These are phyloP conservation scores for Penicillium roqueforti DNA, from an alignment of 495 filamentous ascomycete species.

Conservation along the genomic window DNA sequence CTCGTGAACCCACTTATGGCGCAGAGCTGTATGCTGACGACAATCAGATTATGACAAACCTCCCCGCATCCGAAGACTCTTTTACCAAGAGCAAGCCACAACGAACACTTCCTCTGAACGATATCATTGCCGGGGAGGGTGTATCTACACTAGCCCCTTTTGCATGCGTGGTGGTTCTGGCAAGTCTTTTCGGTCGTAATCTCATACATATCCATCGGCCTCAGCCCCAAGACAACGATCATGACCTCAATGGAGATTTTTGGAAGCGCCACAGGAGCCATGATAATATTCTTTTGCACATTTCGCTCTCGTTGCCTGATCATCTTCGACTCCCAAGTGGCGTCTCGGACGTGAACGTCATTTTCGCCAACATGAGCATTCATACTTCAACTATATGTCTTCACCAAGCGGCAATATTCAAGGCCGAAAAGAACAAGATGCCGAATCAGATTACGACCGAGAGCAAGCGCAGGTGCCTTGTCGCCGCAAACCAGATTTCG, in stretches of 20 bases:
- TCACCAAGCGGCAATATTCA: constrained; percentile 97
- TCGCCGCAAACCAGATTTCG: constrained; percentile 91
- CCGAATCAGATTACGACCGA: constrained; percentile 73
- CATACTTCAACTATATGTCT: constrained; percentile 96
- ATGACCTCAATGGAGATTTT: constrained; percentile 89
- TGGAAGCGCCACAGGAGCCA: constrained; percentile 90
- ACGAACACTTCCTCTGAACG: constrained; percentile 60
- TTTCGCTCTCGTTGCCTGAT: constrained; percentile 76
- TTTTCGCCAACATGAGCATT: constrained; percentile 95
- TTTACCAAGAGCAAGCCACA: constrained; percentile 75
- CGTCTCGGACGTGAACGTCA: constrained; percentile 74
- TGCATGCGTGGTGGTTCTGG: constrained; percentile 77
- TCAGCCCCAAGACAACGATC: constrained; percentile 72
- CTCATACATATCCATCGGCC: constrained; percentile 91
- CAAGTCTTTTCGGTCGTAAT: constrained; percentile 90
- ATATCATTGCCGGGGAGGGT: constrained; percentile 69
- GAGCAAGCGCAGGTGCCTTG: constrained; percentile 88
- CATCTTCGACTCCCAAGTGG: constrained; percentile 77
- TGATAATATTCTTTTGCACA: constrained; percentile 87
- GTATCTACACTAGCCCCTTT: constrained; percentile 70
- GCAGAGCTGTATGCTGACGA: background rate
- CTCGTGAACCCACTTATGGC: background rate
- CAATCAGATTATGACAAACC: constrained; percentile 68
- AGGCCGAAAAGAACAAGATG: constrained; percentile 84
- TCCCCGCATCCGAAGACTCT: constrained; percentile 83